phyloP scores from a whole-genome alignment of 805 yeast genomes.

The Blastobotrys chiropterorum region DNA sequence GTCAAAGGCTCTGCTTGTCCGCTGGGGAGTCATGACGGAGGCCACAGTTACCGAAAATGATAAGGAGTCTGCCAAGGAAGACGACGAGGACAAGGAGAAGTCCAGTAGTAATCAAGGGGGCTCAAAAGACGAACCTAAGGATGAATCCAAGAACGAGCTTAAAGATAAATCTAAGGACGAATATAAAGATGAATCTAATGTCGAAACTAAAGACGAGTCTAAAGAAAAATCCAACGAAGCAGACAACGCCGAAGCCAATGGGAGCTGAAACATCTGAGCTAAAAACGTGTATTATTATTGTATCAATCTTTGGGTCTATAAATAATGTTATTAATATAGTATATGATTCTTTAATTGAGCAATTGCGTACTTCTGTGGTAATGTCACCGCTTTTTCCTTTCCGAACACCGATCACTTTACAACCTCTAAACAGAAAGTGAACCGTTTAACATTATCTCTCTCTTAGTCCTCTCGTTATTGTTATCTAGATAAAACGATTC shows the following conservation, averaged over 20 bases:
- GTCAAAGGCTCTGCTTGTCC: constrained; percentile 20
- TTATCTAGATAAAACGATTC: no score
- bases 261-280: neutral
- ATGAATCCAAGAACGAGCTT: neutral
- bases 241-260: neutral
- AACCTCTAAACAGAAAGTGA: no score
- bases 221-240: neutral
- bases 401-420: no score
- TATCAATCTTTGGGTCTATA: neutral
- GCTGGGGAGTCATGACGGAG: constrained; percentile 17
- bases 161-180: no score
- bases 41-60: neutral
- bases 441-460: no score
- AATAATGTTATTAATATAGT: neutral
- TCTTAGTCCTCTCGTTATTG: no score
- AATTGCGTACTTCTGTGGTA: no score
- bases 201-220: neutral
- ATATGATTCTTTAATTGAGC: no score
- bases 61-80: constrained; percentile 4
- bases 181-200: neutral
- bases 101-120: no score
- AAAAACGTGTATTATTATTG: neutral
- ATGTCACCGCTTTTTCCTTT: no score
- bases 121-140: neutral
- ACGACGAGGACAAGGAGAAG: neutral